Evolutionary conservation across 305 asterid species (phyloP), one percentile per base, ranked within the genome.

Genomic region (Salvia sclarea): DNA sequence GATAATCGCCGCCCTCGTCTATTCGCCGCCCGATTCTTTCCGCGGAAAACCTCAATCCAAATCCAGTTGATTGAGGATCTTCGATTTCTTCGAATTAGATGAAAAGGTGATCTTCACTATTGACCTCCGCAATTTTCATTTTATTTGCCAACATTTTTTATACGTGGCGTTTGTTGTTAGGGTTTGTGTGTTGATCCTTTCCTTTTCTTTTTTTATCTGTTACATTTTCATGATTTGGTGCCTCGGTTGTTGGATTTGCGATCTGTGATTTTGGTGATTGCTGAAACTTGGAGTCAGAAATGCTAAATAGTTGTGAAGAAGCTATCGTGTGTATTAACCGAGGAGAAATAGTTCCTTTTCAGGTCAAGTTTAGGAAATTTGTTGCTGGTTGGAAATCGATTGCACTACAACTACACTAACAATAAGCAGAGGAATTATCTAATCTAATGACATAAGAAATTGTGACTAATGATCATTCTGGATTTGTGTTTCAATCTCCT

Each of bases 21-120:
- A 81, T 71, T 82, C 94, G 72, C 88, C 93, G 22, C 86, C 93
- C 31, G 73, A 74, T 75, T 75, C 64, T 49, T 71, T 69, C 28
- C 61, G 83, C 70, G 68, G 67, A 30, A 78, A 78, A 30, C 28
- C 75, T 49, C 35, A 50, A 60, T 48, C 69, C 0, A 70, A 70
- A 33, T 61, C 11, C 73, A 62, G 20, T 61, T 52, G 69, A 17
- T 7, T 54, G 63, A 16, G 62, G 70, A 30, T 33, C 75, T 14
- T 54, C 80, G 10, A 49, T 45, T 24, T 62, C 78, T 20, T 71
- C 81, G 35, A 14, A 53, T 37, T 82, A 50, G 75, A 63, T 54
- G 28, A 24, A 40, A 45, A 48, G 73, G 71, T 50, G 28, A n/a
- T 12, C n/a, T 45, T 56, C 64, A 6, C 33, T 61, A 4, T 54